Evolutionary conservation across 805 yeast species (phyloP).

Genomic region (Trichomonascus vanleenenianus): DNA sequence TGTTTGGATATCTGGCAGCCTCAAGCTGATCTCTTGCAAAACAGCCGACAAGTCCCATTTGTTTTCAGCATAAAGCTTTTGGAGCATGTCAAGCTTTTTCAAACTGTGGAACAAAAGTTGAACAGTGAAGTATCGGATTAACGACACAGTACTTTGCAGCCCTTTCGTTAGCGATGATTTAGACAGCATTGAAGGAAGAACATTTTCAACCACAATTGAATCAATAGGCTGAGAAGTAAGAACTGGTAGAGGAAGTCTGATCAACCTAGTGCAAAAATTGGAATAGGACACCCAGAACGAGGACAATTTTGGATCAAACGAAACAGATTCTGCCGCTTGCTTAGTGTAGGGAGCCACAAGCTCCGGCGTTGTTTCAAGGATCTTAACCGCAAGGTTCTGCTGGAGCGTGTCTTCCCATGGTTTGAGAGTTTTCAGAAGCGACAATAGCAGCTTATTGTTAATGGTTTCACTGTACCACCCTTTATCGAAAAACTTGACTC

Average conservation of each 20-base stretch:
- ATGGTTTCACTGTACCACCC: slow-evolving; percentile 31
- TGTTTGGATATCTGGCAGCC: slow-evolving; percentile 28
- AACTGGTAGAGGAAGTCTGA: slow-evolving; percentile 49
- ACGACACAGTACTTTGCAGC: slow-evolving; percentile 39
- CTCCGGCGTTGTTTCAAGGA: slow-evolving; percentile 55
- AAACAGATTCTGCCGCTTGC: slow-evolving; percentile 19
- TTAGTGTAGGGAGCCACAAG: slow-evolving; percentile 57
- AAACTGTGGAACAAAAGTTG: slow-evolving; percentile 51
- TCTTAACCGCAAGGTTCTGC: slow-evolving; percentile 42
- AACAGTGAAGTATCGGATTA: slow-evolving; percentile 56
- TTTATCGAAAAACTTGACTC: slow-evolving; percentile 26
- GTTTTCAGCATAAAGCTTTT: slow-evolving; percentile 30
- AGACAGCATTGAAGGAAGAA: slow-evolving; percentile 59
- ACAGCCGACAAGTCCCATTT: slow-evolving; percentile 37
- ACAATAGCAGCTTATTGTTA: slow-evolving; percentile 60
- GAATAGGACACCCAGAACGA: slow-evolving; percentile 81
- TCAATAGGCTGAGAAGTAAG: slow-evolving; percentile 28
- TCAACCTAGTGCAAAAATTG: slow-evolving; percentile 48
- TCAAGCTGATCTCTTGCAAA: slow-evolving; percentile 27
- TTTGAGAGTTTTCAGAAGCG: slow-evolving; percentile 55
- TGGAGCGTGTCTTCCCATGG: slow-evolving; percentile 77
- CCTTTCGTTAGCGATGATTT: slow-evolving; percentile 51
- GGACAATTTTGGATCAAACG: slow-evolving; percentile 70
- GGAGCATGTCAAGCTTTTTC: slow-evolving; percentile 42
- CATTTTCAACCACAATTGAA: slow-evolving; percentile 41